Evolutionary conservation across 2,329 filamentous ascomycete species (phyloP).

Genomic region (Biscogniauxia mediterranea): DNA sequence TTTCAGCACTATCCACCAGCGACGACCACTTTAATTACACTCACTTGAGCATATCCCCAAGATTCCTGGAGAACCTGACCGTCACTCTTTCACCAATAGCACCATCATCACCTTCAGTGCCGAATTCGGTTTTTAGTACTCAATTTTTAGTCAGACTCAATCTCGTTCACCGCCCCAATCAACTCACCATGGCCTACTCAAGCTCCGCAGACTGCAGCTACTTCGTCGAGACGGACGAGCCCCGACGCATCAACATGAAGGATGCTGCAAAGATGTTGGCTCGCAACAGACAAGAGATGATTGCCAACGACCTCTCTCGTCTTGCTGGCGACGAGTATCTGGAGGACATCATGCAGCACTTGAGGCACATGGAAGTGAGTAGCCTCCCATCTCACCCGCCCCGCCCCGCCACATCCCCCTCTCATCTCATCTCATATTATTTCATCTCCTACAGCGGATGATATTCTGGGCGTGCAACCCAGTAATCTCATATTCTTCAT

Average conservation of each 20-base stretch:
- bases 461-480: too few relatives aligned
- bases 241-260: constrained; percentile 62
- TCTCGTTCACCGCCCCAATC: constrained; percentile 23
- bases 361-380: constrained; percentile 88
- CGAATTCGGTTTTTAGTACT: constrained; percentile 29
- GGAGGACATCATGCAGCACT: constrained; percentile 90
- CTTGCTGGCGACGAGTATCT: constrained; percentile 86
- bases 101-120: constrained; percentile 18
- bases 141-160: constrained; percentile 29
- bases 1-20: constrained; percentile 34
- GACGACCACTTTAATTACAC: constrained; percentile 37
- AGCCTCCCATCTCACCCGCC: background rate
- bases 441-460: too few relatives aligned
- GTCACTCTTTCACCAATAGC: constrained; percentile 42
- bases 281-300: constrained; percentile 79
- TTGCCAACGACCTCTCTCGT: constrained; percentile 85
- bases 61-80: constrained; percentile 54
- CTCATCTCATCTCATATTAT: background rate
- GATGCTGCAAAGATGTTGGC: constrained; percentile 77
- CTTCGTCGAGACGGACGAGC: constrained; percentile 57
- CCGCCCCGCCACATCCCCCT: background rate
- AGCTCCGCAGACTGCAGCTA: constrained; percentile 46
- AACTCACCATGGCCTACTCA: constrained; percentile 46
- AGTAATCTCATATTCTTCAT: too few relatives aligned
- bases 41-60: constrained; percentile 36